Evolutionary conservation across 176 grass and related monocot genomes (phyloP).

Genomic region (Carex cristatella): DNA sequence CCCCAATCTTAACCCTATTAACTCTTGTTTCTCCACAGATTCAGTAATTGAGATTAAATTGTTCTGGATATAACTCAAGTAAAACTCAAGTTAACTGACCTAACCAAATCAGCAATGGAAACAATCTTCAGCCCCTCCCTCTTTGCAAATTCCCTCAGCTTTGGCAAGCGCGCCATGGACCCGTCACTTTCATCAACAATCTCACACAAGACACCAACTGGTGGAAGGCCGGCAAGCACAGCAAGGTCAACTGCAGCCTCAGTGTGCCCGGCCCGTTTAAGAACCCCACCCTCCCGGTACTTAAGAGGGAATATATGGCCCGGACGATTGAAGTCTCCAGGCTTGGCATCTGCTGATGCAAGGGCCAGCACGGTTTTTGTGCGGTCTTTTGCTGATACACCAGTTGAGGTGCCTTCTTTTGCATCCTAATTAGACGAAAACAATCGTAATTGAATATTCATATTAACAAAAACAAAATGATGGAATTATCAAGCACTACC

Average conservation of each 20-base stretch:
- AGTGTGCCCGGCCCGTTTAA: slow-evolving; percentile 86
- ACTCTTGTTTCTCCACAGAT: not conserved
- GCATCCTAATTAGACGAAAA: slow-evolving; percentile 54
- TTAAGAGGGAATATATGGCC: slow-evolving; percentile 93
- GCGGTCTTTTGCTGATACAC: slow-evolving; percentile 81
- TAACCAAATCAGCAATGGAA: slow-evolving; percentile 89
- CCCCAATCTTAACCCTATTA: not conserved
- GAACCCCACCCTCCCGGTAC: slow-evolving; percentile 83
- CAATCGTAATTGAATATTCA: not conserved
- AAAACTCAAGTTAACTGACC: slow-evolving; percentile 30
- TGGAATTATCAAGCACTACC: not conserved
- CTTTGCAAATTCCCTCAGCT: slow-evolving; percentile 57
- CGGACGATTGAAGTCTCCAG: slow-evolving; percentile 72
- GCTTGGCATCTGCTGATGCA: slow-evolving; percentile 61
- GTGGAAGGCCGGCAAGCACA: slow-evolving; percentile 60
- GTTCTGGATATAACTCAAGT: not conserved
- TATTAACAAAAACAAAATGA: not conserved
- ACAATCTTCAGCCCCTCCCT: slow-evolving; percentile 85
- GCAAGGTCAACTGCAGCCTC: slow-evolving; percentile 87
- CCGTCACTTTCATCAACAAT: slow-evolving; percentile 82
- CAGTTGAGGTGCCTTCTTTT: slow-evolving; percentile 78
- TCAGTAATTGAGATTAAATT: not conserved
- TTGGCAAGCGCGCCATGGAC: slow-evolving; percentile 79
- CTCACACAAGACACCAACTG: slow-evolving; percentile 68
- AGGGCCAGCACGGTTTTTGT: slow-evolving; percentile 61